Conservation (phyloP, 257 asterid genomes). For the Solanum tarijense region DNA sequence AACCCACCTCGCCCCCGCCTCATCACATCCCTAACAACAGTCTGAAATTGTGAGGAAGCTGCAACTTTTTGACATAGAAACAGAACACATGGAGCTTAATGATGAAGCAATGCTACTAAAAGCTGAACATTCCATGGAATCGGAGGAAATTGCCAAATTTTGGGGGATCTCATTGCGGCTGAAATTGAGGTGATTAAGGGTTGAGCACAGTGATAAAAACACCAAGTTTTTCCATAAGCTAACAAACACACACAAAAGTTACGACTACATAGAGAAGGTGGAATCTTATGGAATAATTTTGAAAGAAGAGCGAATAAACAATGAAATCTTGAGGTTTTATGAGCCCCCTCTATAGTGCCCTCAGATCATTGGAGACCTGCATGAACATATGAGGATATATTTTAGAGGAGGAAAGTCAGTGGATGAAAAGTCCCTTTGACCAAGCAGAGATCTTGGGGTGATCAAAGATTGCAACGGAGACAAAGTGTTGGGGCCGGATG, state of each 20-base stretch:
- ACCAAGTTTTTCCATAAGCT: not conserved
- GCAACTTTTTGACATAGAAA: not conserved
- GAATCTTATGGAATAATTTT: not conserved
- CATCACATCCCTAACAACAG: not conserved
- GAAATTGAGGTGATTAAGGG: not conserved
- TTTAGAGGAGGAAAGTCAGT: not conserved
- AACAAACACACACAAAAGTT: not conserved
- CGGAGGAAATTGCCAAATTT: not conserved
- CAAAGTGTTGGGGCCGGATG: not conserved
- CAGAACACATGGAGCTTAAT: not conserved
- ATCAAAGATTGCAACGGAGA: not conserved
- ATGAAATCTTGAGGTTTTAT: not conserved
- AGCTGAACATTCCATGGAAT: not conserved
- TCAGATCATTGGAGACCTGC: not conserved
- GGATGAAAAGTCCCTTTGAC: not conserved
- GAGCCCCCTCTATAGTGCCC: not conserved
- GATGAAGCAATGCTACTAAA: not conserved
- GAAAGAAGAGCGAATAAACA: not conserved
- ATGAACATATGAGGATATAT: not conserved
- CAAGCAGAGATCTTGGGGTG: not conserved
- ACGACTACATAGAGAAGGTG: not conserved
- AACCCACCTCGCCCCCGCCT: not conserved
- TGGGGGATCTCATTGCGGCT: not conserved
- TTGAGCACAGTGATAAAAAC: not conserved
- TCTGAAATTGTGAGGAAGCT: not conserved